Base-by-base conservation (phyloP, 2,329 filamentous ascomycete species). In the Drechmeria coniospora region DNA sequence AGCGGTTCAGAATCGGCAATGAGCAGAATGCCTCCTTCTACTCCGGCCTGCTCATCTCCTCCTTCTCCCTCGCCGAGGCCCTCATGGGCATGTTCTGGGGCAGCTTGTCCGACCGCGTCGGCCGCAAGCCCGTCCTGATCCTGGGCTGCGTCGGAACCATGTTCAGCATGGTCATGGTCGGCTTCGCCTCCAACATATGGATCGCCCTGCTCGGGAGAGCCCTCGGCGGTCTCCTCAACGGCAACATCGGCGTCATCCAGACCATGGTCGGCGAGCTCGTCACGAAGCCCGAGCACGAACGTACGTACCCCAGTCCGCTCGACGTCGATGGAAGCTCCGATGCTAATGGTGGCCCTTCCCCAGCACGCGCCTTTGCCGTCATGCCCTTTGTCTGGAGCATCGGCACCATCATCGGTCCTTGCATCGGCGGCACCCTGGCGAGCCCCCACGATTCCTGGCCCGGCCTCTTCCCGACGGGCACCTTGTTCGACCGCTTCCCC, bases 341-440 rank as follows among this genome's bases (percentile, higher is more conserved):
- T 26, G 8, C 9, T n/a, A 22, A 23, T 13, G 5, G 10, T 21
- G 5, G 15, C n/a, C 9, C 29, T 18, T 27, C 19, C 4, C 35
- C 41, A 82, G 79, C 83, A 32, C 73, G 78, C 35, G 86, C 86
- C 16, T 93, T 86, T 50, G 74, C 83, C 3, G 71, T 93, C 24
- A 92, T 94, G 82, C 86, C 86, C 1, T 93, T 93, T 45, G 79
- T 93, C 6, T 94, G 86, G 84, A 78, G 70, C 25, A 75, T 93
- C 28, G 86, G 86, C 15, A 92, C 82, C 8, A 92, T 93, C 37
- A 65, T 92, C 29, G 86, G 86, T 0, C 80, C 86, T 36, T 80
- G 79, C 5, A 83, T 94, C 38, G 87, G 87, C 33, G 87, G 87
- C 19, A 71, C 78, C 30, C 83, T 93, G 48, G 79, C 84, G 33